These are phyloP conservation scores for Albizia julibrissin DNA, from an alignment of 306 rosid genomes.

Conservation along the genomic window DNA sequence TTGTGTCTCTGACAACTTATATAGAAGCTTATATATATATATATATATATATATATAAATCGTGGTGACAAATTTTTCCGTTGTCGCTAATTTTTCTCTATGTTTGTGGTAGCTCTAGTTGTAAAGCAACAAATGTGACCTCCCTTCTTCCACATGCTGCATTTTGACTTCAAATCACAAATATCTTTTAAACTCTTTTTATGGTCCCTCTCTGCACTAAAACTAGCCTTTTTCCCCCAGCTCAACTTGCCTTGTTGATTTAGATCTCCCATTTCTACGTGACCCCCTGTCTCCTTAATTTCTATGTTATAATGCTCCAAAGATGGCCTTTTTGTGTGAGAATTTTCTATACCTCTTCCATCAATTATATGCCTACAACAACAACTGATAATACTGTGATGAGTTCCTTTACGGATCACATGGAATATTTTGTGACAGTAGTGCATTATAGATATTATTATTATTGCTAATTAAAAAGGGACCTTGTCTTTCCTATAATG, in stretches of 20 bases:
- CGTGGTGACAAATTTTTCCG: conserved; percentile 28
- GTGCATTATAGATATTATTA: background rate
- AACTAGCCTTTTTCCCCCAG: background rate
- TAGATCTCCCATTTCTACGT: conserved; percentile 16
- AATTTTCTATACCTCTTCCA: conserved; percentile 24
- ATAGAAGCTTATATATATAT: background rate
- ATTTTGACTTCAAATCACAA: conserved; percentile 24
- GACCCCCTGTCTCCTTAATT: background rate
- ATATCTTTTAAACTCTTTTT: too few species aligned
- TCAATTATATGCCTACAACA: conserved; percentile 3
- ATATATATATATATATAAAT: background rate
- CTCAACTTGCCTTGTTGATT: conserved; percentile 38
- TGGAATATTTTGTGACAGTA: conserved; percentile 21
- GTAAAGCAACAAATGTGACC: conserved; percentile 42
- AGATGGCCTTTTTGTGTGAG: conserved; percentile 44
- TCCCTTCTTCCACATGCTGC: conserved; percentile 42
- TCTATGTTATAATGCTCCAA: conserved; percentile 42
- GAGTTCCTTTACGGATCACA: conserved; percentile 10
- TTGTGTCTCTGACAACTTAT: conserved; percentile 30
- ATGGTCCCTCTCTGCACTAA: background rate
- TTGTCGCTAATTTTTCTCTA: conserved; percentile 28
- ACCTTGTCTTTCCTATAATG: conserved; percentile 46
- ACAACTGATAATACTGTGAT: background rate
- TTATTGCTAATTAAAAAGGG: background rate
- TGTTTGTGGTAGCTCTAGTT: conserved; percentile 30